These are phyloP conservation scores for Hemisphaericaspora xylanilytica DNA, from an alignment of 1,139 yeast genomes.

Conservation along the genomic window DNA sequence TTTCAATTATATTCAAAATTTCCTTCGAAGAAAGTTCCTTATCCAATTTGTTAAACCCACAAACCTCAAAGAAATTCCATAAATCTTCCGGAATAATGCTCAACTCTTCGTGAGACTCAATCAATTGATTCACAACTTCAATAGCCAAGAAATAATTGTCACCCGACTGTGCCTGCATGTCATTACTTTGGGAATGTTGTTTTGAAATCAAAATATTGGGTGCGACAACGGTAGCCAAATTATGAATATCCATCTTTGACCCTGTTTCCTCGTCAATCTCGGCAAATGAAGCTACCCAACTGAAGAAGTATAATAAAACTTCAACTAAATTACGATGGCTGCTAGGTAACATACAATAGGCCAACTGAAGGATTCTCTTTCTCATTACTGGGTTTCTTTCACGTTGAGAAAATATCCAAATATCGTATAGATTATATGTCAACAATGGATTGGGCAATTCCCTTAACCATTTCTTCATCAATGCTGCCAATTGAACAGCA, in stretches of 20 bases:
- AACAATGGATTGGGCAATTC: conserved; percentile 90
- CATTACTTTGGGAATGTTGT: conserved; percentile 24
- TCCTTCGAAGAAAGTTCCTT: conserved; percentile 34
- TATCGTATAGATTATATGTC: conserved; percentile 70
- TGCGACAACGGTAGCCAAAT: conserved; percentile 91
- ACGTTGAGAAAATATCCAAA: conserved; percentile 79
- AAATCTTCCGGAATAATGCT: conserved; percentile 69
- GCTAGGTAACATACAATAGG: conserved; percentile 79
- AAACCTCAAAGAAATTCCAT: conserved; percentile 35
- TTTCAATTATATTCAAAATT: conserved; percentile 33
- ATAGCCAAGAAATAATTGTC: conserved; percentile 87
- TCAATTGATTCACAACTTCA: conserved; percentile 83
- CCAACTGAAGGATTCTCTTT: conserved; percentile 61
- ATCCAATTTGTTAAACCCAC: conserved; percentile 27
- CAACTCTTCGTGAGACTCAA: conserved; percentile 79
- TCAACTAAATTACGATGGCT: conserved; percentile 84
- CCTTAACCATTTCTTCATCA: conserved; percentile 86
- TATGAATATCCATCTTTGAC: conserved; percentile 95
- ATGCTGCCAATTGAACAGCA: conserved; percentile 91
- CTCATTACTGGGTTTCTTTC: conserved; percentile 47
- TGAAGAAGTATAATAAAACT: conserved; percentile 79
- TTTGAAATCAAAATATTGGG: conserved; percentile 78
- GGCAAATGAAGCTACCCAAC: conserved; percentile 96
- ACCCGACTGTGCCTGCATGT: conserved; percentile 32
- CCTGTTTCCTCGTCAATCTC: conserved; percentile 85